Evolutionary conservation across 768 basidiomycete genomes (phyloP).

Genomic region (Suillus sp.): DNA sequence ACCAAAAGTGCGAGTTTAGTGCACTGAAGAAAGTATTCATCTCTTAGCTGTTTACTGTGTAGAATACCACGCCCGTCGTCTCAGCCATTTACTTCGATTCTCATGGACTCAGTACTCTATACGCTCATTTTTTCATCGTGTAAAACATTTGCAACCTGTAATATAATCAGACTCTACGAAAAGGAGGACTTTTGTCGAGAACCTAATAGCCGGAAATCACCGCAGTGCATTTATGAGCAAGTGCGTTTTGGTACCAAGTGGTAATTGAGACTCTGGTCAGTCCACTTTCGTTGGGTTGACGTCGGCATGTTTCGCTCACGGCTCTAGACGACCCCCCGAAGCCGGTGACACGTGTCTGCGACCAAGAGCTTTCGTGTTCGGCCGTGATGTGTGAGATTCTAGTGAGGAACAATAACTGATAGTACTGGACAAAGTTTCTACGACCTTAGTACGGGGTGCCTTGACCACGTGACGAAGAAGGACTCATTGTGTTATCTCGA

Average conservation of each 20-base stretch:
- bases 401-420: neutral
- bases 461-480: neutral
- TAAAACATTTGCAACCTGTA: conserved; percentile 1
- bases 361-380: neutral
- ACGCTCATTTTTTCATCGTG: conserved; percentile 9
- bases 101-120: neutral
- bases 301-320: too few relatives aligned
- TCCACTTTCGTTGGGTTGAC: neutral
- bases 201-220: neutral
- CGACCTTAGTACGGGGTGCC: neutral
- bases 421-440: neutral
- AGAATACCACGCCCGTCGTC: neutral
- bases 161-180: neutral
- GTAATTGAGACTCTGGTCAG: neutral
- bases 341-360: neutral
- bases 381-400: neutral
- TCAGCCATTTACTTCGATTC: neutral
- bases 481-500: neutral
- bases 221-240: neutral
- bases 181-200: neutral
- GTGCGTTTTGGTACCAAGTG: neutral
- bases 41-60: conserved; percentile 48
- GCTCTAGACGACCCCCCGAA: neutral
- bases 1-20: conserved; percentile 59
- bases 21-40: conserved; percentile 89